phyloP scores from a whole-genome alignment of 2,329 filamentous ascomycete species.

The Fusarium sp. region DNA sequence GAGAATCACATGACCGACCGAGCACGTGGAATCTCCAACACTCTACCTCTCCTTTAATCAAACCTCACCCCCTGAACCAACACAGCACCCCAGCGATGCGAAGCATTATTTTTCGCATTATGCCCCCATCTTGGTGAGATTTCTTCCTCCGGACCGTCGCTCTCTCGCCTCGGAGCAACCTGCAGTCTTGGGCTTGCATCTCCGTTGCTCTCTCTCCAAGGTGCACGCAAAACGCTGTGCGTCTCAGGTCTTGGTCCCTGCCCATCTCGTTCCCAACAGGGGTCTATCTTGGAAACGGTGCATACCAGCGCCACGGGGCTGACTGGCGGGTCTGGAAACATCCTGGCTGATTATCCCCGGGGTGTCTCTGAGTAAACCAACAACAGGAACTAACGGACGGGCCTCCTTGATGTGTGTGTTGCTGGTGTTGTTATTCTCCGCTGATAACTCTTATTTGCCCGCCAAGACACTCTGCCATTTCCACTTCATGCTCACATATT shows the following conservation, averaged over 20 bases:
- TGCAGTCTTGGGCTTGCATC: background rate
- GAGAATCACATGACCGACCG: constrained; percentile 1
- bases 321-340: constrained; percentile 18
- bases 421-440: background rate
- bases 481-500: background rate
- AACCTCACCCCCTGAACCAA: background rate
- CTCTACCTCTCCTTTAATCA: background rate
- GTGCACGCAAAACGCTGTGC: constrained; percentile 5
- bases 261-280: background rate
- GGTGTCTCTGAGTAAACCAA: constrained; percentile 1
- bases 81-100: background rate
- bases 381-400: background rate
- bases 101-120: background rate
- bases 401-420: background rate
- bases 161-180: background rate
- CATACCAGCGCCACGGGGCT: constrained; percentile 5
- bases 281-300: constrained; percentile 2
- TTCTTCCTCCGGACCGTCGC: background rate
- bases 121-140: background rate
- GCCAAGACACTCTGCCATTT: background rate
- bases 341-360: constrained; percentile 6
- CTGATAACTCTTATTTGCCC: background rate
- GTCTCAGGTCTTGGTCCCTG: constrained; percentile 24
- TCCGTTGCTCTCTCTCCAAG: background rate
- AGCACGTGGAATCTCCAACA: background rate